A percentile compares a stretch with the other conserved stretches of the same genome.
These are phyloP conservation scores for Pleurotus giganteus DNA, from an alignment of 768 basidiomycete genomes.

Conservation along the genomic window DNA sequence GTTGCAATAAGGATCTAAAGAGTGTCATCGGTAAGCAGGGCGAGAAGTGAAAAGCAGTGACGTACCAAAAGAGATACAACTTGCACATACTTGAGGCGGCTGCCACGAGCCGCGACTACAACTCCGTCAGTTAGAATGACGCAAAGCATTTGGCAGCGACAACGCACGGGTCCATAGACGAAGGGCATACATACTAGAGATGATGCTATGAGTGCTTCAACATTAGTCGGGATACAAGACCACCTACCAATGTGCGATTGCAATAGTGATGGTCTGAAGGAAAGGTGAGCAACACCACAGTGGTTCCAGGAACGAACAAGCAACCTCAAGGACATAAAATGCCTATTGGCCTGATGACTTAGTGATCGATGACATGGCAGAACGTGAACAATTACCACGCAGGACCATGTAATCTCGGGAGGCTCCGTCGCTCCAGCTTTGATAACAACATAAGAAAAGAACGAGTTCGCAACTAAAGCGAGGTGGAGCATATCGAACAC, in stretches of 20 bases:
- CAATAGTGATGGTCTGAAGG: conserved; percentile 1
- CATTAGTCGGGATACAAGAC: not conserved
- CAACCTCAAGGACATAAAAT: conserved; percentile 1
- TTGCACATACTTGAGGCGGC: not conserved
- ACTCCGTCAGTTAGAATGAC: not conserved
- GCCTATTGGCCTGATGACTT: not conserved
- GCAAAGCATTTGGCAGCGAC: not conserved
- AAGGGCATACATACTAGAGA: conserved; percentile 2
- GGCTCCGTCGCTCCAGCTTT: not conserved
- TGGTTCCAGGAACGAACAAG: not conserved
- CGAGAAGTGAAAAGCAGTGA: not conserved
- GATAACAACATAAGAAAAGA: conserved; percentile 1
- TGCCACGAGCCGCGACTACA: not conserved
- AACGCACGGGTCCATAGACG: conserved; percentile 1
- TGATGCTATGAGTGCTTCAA: not conserved
- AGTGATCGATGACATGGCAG: not conserved
- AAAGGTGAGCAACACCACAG: not conserved
- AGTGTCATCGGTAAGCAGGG: not conserved
- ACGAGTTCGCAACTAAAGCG: conserved; percentile 1
- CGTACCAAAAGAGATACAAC: not conserved
- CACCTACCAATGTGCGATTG: conserved; percentile 1
- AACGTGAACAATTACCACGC: not conserved
- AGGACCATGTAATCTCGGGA: not conserved
- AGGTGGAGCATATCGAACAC: conserved; percentile 1
- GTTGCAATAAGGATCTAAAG: not conserved